A percentile compares a stretch with the other conserved stretches of the same genome.
These are phyloP conservation scores for Trichoderma brevicompactum DNA, from an alignment of 2,329 filamentous ascomycete genomes.

Conservation along the genomic window DNA sequence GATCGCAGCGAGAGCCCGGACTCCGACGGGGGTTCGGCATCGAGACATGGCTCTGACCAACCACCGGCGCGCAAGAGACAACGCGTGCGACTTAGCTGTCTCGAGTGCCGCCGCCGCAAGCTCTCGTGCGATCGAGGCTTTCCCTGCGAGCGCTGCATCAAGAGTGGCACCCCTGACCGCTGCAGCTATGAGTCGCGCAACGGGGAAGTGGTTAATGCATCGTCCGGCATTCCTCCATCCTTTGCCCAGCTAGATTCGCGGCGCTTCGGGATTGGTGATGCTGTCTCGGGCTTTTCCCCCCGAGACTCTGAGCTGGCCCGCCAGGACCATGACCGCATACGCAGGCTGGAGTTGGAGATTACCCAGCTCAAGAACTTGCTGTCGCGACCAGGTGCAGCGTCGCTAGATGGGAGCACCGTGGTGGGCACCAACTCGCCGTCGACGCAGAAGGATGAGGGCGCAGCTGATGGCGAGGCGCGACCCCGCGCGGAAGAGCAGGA, in stretches of 20 bases:
- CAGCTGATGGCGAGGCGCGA: slow-evolving; percentile 40
- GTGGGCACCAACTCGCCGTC: slow-evolving; percentile 50
- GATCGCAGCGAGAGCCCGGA: slow-evolving; percentile 48
- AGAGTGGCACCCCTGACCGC: slow-evolving; percentile 63
- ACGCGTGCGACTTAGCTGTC: slow-evolving; percentile 62
- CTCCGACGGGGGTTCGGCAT: slow-evolving; percentile 41
- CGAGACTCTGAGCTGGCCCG: slow-evolving; percentile 45
- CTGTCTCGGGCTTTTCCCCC: slow-evolving; percentile 38
- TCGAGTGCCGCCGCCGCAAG: slow-evolving; percentile 64
- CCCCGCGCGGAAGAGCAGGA: slow-evolving; percentile 46
- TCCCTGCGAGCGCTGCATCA: slow-evolving; percentile 65
- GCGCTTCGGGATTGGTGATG: slow-evolving; percentile 43
- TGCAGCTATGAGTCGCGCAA: slow-evolving; percentile 64
- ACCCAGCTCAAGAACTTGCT: slow-evolving; percentile 60
- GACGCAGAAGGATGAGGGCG: slow-evolving; percentile 50
- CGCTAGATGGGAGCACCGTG: slow-evolving; percentile 58
- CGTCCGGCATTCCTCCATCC: slow-evolving; percentile 51
- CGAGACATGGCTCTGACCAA: slow-evolving; percentile 39
- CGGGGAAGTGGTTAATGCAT: slow-evolving; percentile 54
- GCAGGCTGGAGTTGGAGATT: slow-evolving; percentile 62
- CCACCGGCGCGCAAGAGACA: slow-evolving; percentile 59
- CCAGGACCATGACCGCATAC: slow-evolving; percentile 62
- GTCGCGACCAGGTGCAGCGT: slow-evolving; percentile 48
- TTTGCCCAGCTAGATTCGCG: slow-evolving; percentile 49
- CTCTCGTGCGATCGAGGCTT: slow-evolving; percentile 65